Percentiles rank a stretch among this genome's conserved stretches.
These are phyloP conservation scores for Aspergillus udagawae DNA, from an alignment of 2,329 filamentous ascomycete species.

Conservation along the genomic window DNA sequence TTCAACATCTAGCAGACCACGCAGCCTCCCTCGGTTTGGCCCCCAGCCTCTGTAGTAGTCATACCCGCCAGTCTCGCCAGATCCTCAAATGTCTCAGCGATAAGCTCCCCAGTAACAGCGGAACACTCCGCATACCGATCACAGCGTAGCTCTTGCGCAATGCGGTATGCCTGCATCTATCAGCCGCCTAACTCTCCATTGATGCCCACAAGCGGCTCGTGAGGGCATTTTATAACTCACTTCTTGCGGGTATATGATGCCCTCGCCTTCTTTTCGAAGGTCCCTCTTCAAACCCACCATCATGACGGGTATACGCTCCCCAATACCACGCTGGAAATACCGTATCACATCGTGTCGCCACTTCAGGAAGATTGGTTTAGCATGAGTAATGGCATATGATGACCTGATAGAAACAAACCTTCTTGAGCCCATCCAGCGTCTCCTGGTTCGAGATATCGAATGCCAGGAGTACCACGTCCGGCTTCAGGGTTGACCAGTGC, in stretches of 20 bases:
- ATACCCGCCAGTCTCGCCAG: constrained; percentile 55
- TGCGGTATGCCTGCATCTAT: constrained; percentile 47
- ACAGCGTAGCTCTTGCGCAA: constrained; percentile 57
- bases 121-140: constrained; percentile 63
- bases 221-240: constrained; percentile 22
- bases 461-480: constrained; percentile 55
- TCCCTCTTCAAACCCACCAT: constrained; percentile 58
- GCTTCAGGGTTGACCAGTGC: constrained; percentile 51
- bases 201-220: neutral
- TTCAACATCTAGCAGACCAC: constrained; percentile 27
- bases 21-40: constrained; percentile 44
- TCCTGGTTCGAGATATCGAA: constrained; percentile 55
- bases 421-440: constrained; percentile 47
- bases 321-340: constrained; percentile 48
- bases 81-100: constrained; percentile 58
- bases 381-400: neutral
- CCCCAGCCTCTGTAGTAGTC: constrained; percentile 54
- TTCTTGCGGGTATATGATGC: constrained; percentile 41
- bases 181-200: neutral
- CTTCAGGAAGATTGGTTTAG: constrained; percentile 16
- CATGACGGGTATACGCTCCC: constrained; percentile 52
- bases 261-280: constrained; percentile 45
- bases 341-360: constrained; percentile 42
- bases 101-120: constrained; percentile 57
- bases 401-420: constrained; percentile 16